phyloP scores from a whole-genome alignment of 1,284 basidiomycete genomes.

The Vanrija humicola region DNA sequence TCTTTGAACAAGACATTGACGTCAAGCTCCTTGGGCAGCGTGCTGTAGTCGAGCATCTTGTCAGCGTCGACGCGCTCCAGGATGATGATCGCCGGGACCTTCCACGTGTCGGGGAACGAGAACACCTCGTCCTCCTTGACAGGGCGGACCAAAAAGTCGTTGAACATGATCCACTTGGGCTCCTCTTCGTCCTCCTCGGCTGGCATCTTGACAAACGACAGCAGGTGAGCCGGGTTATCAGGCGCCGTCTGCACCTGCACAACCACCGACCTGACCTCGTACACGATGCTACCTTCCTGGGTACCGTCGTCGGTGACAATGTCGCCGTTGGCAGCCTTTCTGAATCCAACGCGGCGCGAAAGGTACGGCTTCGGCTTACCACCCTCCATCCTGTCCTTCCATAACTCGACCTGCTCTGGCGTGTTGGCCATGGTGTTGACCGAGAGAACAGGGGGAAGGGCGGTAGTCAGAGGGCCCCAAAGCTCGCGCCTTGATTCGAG shows the following conservation, averaged over 20 bases:
- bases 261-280: conserved; percentile 67
- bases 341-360: conserved; percentile 46
- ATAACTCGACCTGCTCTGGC: conserved; percentile 69
- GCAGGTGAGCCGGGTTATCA: conserved; percentile 74
- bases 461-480: conserved; percentile 52
- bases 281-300: conserved; percentile 55
- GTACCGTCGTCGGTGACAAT: conserved; percentile 56
- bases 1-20: conserved; percentile 74
- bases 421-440: conserved; percentile 79
- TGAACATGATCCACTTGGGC: conserved; percentile 89
- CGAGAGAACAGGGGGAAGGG: conserved; percentile 77
- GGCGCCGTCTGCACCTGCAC: conserved; percentile 72
- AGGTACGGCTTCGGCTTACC: conserved; percentile 32
- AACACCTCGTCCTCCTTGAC: conserved; percentile 81
- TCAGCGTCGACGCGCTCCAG: conserved; percentile 70
- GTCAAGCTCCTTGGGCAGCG: conserved; percentile 67
- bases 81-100: conserved; percentile 86
- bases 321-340: conserved; percentile 26
- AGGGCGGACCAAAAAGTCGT: conserved; percentile 88
- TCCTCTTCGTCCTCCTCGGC: conserved; percentile 56
- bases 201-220: conserved; percentile 76
- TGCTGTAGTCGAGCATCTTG: conserved; percentile 60
- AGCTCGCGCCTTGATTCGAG: conserved; percentile 72
- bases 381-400: conserved; percentile 60
- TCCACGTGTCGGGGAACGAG: conserved; percentile 85